These are phyloP conservation scores for Hapsidospora chrysogenum DNA, from an alignment of 495 filamentous ascomycete genomes.

Conservation along the genomic window DNA sequence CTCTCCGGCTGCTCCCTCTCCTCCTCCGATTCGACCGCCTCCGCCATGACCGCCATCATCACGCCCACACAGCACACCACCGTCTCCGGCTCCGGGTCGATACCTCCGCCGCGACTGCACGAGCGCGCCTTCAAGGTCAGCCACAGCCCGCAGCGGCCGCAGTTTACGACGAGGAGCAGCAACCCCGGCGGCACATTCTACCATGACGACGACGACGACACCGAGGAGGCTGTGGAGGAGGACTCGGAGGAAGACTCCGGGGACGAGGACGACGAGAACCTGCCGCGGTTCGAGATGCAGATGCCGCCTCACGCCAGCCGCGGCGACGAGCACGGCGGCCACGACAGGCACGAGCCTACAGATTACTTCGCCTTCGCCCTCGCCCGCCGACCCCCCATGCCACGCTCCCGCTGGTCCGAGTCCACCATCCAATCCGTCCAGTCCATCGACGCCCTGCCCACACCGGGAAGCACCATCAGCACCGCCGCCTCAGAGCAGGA, in stretches of 20 bases:
- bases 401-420: constrained; percentile 2
- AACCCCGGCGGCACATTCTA: too few species aligned
- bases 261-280: constrained; percentile 2
- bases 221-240: background rate
- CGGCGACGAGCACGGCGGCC: background rate
- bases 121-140: background rate
- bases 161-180: too few species aligned
- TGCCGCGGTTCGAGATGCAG: constrained; percentile 2
- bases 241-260: constrained; percentile 1
- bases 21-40: constrained; percentile 3
- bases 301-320: constrained; percentile 3
- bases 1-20: constrained; percentile 2
- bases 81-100: background rate
- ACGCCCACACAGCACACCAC: background rate
- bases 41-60: background rate
- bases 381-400: background rate
- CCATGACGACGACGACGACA: constrained; percentile 1
- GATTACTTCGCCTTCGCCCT: constrained; percentile 2
- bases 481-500: background rate
- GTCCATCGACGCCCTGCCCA: background rate
- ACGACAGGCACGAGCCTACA: background rate
- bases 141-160: background rate
- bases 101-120: constrained; percentile 1
- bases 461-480: background rate
- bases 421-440: constrained; percentile 3